Evolutionary conservation across 1,284 basidiomycete species (phyloP), one percentile per base, ranked within the genome.

Genomic region (Kalmanozyma brasiliensis): DNA sequence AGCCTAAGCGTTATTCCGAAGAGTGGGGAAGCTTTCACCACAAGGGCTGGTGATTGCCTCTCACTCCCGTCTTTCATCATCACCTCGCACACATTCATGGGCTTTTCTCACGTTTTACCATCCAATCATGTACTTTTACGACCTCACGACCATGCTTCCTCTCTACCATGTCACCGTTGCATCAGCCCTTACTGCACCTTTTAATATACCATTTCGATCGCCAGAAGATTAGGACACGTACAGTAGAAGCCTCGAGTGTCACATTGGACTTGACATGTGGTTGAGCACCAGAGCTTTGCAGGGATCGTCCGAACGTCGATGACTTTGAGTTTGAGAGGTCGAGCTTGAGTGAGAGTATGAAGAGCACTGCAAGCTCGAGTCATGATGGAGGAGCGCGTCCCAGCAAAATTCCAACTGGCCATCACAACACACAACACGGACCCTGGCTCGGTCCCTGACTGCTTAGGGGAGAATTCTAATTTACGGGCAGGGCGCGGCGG

Each of bases 1-100:
- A 63, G 32, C 60, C 62, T 8, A 68, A 67, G 41, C 61, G 65
- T 6, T 64, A 70, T 34, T 56, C 61, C 8, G 74, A 78, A n/a
- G 74, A 78, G 20, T 63, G 68, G 58, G 66, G 67, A 42, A 74
- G 72, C 43, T 78, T 78, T 57, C 76, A 78, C 34, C 76, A 78
- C 68, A 78, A 76, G 62, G 76, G 76, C 13, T 78, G 76, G 76
- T 78, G 32, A 40, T 37, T 29, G 7, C 20, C 34, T 33, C 37
- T 9, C 20, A 9, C 13, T 32, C 24, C 11, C 40, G 16, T 30
- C 24, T 23, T 4, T 24, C 16, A 26, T 23, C 23, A 13, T n/a
- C 33, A 24, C 34, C 9, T 17, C 32, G 9, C n/a, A 43, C 22
- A 29, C 26, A 40, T n/a, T 22, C 33, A 19, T 24, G 22, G 10